Percentiles rank a stretch among this genome's conserved stretches.
Conservation (phyloP, 192 early-diverging fungal species). For the Linnemannia schmuckeri region DNA sequence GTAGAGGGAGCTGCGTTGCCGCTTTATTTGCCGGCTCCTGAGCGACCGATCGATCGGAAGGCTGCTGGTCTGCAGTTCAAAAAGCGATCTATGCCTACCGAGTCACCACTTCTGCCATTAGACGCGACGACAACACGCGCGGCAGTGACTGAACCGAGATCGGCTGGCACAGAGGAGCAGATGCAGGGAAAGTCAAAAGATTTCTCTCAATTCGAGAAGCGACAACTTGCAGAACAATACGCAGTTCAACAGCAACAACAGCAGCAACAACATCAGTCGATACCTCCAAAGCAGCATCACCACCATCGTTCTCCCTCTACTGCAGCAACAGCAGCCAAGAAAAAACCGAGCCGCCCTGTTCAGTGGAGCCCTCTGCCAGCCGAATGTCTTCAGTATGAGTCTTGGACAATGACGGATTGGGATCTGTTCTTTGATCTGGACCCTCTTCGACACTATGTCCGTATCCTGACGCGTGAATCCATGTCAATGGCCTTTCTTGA, state of each 20-base stretch:
- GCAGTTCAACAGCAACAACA: constrained; percentile 12
- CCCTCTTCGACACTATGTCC: constrained; percentile 54
- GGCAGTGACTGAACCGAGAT: not conserved
- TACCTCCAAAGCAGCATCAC: not conserved
- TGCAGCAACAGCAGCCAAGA: not conserved
- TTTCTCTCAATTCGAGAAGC: not conserved
- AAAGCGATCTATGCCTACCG: constrained; percentile 11
- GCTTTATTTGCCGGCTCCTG: constrained; percentile 15
- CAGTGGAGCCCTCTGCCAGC: constrained; percentile 54
- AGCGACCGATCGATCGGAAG: not conserved
- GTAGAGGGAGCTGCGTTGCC: constrained; percentile 18
- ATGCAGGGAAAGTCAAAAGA: not conserved
- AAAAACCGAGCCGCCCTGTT: not conserved
- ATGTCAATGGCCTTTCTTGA: constrained; percentile 44
- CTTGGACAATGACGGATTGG: constrained; percentile 70
- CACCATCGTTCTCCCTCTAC: not conserved
- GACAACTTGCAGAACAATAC: not conserved
- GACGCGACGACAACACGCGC: not conserved
- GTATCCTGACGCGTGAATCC: constrained; percentile 55
- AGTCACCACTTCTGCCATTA: not conserved
- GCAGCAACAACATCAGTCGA: not conserved
- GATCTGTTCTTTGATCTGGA: constrained; percentile 64
- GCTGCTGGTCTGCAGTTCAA: not conserved
- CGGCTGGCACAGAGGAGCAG: too few species aligned
- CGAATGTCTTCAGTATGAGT: constrained; percentile 67